These are phyloP conservation scores for Vaccinium macrocarpon DNA, from an alignment of 148 eudicot species.

Conservation along the genomic window DNA sequence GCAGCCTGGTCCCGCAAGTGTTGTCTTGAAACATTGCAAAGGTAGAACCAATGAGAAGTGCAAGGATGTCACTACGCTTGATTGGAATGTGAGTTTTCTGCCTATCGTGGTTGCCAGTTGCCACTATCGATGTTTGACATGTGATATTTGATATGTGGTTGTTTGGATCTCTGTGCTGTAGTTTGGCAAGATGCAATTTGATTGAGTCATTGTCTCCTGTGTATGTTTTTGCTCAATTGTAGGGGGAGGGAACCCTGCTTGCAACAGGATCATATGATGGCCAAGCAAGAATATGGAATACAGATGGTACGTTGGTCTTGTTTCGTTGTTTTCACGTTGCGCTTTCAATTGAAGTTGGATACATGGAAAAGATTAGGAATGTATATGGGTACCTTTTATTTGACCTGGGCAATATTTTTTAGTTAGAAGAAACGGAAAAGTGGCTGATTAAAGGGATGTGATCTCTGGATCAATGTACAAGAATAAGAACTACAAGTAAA, in stretches of 20 bases:
- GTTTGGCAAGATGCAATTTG: neutral
- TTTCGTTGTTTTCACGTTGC: neutral
- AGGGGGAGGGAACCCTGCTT: constrained; percentile 73
- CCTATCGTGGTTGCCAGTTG: neutral
- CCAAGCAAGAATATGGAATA: constrained; percentile 74
- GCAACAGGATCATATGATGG: constrained; percentile 84
- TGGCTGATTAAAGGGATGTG: neutral
- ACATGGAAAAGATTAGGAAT: neutral
- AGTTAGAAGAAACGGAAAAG: neutral
- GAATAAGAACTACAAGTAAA: neutral
- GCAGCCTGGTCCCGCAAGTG: constrained; percentile 36
- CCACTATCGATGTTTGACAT: neutral
- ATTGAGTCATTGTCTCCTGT: constrained; percentile 6
- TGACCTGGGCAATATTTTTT: neutral
- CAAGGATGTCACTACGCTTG: constrained; percentile 77
- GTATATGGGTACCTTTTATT: neutral
- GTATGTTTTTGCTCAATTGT: neutral
- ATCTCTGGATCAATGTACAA: neutral
- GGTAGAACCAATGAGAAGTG: constrained; percentile 56
- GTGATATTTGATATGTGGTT: neutral
- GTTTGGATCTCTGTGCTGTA: neutral
- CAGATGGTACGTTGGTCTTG: constrained; percentile 49
- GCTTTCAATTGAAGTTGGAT: neutral
- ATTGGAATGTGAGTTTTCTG: constrained; percentile 67
- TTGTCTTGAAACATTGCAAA: constrained; percentile 52